Percentiles rank a stretch among this genome's conserved stretches.
phyloP scores from a whole-genome alignment of 2,329 filamentous ascomycete genomes.

The Gremmenia infestans region DNA sequence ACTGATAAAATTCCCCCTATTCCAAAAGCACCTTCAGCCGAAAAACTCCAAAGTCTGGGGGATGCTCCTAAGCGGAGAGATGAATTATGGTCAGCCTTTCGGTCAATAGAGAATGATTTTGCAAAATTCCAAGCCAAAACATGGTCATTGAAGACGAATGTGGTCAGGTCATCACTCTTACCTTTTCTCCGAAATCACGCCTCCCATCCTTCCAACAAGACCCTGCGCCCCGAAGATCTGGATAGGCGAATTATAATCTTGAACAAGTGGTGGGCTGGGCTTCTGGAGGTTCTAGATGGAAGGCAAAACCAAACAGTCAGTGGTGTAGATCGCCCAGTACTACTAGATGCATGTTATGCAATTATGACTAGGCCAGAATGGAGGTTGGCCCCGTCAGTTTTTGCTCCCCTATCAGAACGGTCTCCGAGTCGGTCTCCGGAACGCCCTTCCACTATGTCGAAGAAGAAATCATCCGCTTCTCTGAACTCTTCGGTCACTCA shows the following conservation, averaged over 20 bases:
- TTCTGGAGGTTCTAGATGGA: slow-evolving; percentile 64
- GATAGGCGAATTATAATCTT: slow-evolving; percentile 63
- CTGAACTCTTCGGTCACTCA: slow-evolving; percentile 56
- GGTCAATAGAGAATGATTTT: slow-evolving; percentile 62
- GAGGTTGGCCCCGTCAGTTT: slow-evolving; percentile 55
- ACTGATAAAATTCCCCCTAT: slow-evolving; percentile 43
- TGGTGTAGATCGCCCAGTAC: slow-evolving; percentile 62
- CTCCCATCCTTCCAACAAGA: slow-evolving; percentile 52
- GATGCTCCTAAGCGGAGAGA: slow-evolving; percentile 54
- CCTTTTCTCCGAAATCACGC: slow-evolving; percentile 60
- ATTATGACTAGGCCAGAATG: slow-evolving; percentile 70
- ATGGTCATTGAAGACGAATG: slow-evolving; percentile 62
- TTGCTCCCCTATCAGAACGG: slow-evolving; percentile 45
- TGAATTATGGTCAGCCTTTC: slow-evolving; percentile 64
- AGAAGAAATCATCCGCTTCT: slow-evolving; percentile 43
- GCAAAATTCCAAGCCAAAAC: slow-evolving; percentile 67
- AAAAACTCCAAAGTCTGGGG: slow-evolving; percentile 27
- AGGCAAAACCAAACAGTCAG: slow-evolving; percentile 65
- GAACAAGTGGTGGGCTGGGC: slow-evolving; percentile 70
- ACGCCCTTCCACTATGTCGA: slow-evolving; percentile 21
- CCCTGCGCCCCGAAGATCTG: slow-evolving; percentile 61
- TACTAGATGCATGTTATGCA: slow-evolving; percentile 63
- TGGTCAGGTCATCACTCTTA: slow-evolving; percentile 58
- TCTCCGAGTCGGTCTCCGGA: slow-evolving; percentile 28
- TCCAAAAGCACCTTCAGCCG: slow-evolving; percentile 35